These are phyloP conservation scores for Coemansia furcata DNA, from an alignment of 192 early-diverging fungal species.

Conservation along the genomic window DNA sequence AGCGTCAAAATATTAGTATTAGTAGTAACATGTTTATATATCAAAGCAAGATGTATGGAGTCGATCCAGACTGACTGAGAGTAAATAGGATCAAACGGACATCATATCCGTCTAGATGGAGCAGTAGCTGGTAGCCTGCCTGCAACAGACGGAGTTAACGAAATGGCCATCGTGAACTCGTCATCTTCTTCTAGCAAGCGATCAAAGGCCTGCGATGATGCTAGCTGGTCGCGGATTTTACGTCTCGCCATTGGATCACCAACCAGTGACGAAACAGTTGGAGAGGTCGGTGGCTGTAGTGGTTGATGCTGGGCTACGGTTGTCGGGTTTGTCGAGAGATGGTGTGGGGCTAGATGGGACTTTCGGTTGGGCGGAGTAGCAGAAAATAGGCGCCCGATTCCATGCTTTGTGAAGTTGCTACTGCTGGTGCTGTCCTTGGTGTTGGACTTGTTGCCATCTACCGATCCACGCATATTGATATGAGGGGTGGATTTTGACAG, in stretches of 20 bases:
- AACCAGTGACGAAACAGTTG: constrained; percentile 32
- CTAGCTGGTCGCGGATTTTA: constrained; percentile 46
- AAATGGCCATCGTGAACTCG: constrained; percentile 50
- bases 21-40: background rate
- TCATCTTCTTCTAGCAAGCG: constrained; percentile 43
- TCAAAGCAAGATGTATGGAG: background rate
- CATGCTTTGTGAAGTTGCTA: constrained; percentile 16
- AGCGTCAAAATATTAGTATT: background rate
- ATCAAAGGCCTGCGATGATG: constrained; percentile 40
- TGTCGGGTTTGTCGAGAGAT: background rate
- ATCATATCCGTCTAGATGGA: background rate
- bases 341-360: background rate
- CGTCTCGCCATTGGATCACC: constrained; percentile 39
- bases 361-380: constrained; percentile 23
- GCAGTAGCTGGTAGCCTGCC: constrained; percentile 10
- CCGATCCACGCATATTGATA: constrained; percentile 26
- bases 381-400: constrained; percentile 35
- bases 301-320: background rate
- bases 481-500: constrained; percentile 38
- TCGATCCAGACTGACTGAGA: background rate
- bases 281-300: constrained; percentile 24
- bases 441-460: constrained; percentile 16
- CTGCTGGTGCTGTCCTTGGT: background rate
- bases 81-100: background rate
- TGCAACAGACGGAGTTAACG: constrained; percentile 37